These are phyloP conservation scores for Pythium sp. DNA, from an alignment of 352 stramenopile genomes.

Conservation along the genomic window DNA sequence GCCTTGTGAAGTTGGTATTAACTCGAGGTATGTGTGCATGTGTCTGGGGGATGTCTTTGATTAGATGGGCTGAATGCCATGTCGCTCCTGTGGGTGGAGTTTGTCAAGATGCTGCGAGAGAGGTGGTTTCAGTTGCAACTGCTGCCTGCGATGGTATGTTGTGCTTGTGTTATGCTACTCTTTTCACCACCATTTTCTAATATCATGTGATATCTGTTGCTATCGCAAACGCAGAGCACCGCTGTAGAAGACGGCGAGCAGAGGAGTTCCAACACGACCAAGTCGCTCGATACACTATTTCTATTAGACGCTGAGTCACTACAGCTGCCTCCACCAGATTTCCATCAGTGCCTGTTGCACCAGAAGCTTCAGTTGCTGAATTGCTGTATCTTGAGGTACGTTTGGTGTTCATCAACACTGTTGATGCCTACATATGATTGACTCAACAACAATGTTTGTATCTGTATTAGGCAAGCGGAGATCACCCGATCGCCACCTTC, in stretches of 20 bases:
- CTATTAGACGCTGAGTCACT: slow-evolving; percentile 46
- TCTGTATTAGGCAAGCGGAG: slow-evolving; percentile 26
- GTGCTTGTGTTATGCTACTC: background rate
- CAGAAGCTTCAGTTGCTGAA: slow-evolving; percentile 84
- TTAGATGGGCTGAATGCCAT: slow-evolving; percentile 72
- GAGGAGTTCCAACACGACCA: slow-evolving; percentile 29
- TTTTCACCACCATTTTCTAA: background rate
- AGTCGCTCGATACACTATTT: slow-evolving; percentile 50
- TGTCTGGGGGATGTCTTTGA: background rate
- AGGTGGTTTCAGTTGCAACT: slow-evolving; percentile 63
- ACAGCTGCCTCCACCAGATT: slow-evolving; percentile 56
- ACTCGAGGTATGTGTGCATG: background rate
- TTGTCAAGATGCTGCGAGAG: slow-evolving; percentile 73
- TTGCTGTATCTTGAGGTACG: slow-evolving; percentile 65
- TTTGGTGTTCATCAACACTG: background rate
- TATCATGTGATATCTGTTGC: background rate
- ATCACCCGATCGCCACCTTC: slow-evolving; percentile 10
- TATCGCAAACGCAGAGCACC: slow-evolving; percentile 27
- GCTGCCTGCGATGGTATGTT: slow-evolving; percentile 67
- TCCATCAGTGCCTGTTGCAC: slow-evolving; percentile 70
- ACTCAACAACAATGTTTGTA: background rate
- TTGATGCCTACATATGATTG: background rate
- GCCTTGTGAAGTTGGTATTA: background rate
- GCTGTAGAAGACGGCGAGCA: slow-evolving; percentile 22
- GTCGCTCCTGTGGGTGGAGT: slow-evolving; percentile 80